Evolutionary conservation across 2,329 filamentous ascomycete genomes (phyloP).

Genomic region (Trichoderma cornu-damae): DNA sequence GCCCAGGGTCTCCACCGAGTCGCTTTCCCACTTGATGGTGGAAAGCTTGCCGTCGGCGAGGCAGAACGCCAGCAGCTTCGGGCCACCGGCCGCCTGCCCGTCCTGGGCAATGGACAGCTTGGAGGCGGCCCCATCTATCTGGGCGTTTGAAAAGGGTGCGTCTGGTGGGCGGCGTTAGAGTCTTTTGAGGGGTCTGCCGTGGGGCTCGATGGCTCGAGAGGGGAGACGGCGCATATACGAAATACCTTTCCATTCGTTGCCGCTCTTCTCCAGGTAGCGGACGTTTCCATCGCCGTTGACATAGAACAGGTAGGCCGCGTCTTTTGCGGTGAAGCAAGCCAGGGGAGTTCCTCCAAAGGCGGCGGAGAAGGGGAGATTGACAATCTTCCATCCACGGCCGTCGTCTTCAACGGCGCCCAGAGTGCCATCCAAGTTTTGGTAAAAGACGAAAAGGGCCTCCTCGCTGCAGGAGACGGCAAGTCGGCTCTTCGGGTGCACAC

Average conservation of each 20-base stretch:
- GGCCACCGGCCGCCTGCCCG: neutral
- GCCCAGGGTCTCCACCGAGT: neutral
- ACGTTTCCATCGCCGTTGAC: neutral
- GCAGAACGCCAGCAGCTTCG: neutral
- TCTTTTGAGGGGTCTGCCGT: too few relatives aligned
- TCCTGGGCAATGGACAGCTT: neutral
- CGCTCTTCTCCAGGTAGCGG: neutral
- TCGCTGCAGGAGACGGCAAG: neutral
- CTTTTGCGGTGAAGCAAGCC: neutral
- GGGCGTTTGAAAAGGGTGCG: neutral
- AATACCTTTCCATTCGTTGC: slow-evolving; percentile 6
- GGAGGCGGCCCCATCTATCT: neutral
- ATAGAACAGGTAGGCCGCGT: neutral
- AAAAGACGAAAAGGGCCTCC: neutral
- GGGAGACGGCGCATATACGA: too few relatives aligned
- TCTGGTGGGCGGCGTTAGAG: neutral
- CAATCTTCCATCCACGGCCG: neutral
- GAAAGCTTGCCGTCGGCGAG: neutral
- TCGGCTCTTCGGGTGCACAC: neutral
- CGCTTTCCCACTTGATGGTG: neutral
- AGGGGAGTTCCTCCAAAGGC: neutral
- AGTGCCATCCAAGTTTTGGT: neutral
- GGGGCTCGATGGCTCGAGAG: too few relatives aligned
- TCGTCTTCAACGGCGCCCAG: neutral
- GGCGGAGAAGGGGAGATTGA: neutral